Evolutionary conservation across 176 grass and related monocot species (phyloP).

Genomic region (Aegilops sharonensis): DNA sequence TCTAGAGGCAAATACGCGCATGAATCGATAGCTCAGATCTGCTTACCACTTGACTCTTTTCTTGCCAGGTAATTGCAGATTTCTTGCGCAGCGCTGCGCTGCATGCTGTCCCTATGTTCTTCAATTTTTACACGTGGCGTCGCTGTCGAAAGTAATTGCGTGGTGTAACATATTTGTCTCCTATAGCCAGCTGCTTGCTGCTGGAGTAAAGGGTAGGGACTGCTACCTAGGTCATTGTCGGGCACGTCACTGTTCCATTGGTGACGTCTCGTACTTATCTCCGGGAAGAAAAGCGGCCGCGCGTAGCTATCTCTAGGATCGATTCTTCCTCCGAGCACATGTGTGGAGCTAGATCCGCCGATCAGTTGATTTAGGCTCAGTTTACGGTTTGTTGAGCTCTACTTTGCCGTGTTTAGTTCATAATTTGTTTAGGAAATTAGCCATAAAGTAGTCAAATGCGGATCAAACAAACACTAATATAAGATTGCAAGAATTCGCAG

Average conservation of each 20-base stretch:
- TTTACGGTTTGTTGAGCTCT: no score
- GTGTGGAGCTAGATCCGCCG: background rate
- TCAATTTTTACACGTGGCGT: conserved; percentile 27
- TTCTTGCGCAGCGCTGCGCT: conserved; percentile 16
- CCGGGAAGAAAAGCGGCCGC: background rate
- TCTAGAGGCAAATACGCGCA: background rate
- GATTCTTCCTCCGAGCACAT: background rate
- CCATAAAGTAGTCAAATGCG: background rate
- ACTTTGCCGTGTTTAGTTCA: background rate
- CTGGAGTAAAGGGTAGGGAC: conserved; percentile 6
- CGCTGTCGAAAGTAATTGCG: background rate
- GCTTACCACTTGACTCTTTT: background rate
- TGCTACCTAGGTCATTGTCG: conserved; percentile 33
- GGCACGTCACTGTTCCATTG: conserved; percentile 33
- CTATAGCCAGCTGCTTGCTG: background rate
- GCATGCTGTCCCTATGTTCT: conserved; percentile 27
- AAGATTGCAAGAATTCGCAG: background rate
- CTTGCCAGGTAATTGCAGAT: conserved; percentile 28
- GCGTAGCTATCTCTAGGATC: background rate
- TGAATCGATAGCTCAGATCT: conserved; percentile 28
- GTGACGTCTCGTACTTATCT: conserved; percentile 25
- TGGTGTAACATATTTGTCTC: background rate
- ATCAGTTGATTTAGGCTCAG: background rate
- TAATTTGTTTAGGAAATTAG: background rate
- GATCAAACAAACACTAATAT: background rate